Evolutionary conservation across 129 eudicot species (phyloP), one percentile per base, ranked within the genome.

Genomic region (Chrysanthemum lavandulifolium): DNA sequence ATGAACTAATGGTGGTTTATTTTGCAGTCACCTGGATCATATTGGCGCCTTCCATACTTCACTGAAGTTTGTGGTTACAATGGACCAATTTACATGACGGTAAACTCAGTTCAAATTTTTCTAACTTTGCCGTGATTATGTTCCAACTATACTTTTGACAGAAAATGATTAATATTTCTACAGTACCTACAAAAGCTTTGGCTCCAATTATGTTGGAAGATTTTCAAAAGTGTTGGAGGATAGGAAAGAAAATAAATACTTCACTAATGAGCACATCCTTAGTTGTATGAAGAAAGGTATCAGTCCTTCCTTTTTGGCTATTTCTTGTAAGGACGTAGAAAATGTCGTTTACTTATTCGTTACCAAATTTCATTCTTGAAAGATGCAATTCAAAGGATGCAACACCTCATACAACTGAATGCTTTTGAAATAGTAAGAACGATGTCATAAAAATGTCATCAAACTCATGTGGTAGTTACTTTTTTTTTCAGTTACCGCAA

Each of bases 41-140:
- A 80, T 90, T 76, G 98, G 98, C 49, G 98, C 98, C 89, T 94
- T 67, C 97, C 98, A 1, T 94, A 90, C 83, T 94, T 94, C 56
- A 90, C 98, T 78, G 93, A 94, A 86, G 98, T 94, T 69, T 94
- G 98, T 76, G 98, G 98, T 21, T 94, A 87, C 72, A 80, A 58
- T 15, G 98, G 98, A 61, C 98, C 98, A 16, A 90, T 94, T 59
- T 94, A 84, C 82, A 94, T 94, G 98, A 94, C 98, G 93, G 98
- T 94, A 94, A 82, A 40, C 56, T 65, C 16, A 1, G 36, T 33
- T 47, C 57, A 51, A 68, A 13, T 67, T 76, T 60, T 79, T 19
- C 21, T 18, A 13, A 64, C 60, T 71, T 52, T 6, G 16, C 11
- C 49, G 25, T 11, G 79, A 18, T 59, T 31, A 63, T n/a, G 8